Percentiles rank a stretch among this genome's conserved stretches.
Evolutionary conservation across 164 flowering plant genomes (phyloP).

Genomic region (Taxillus chinensis): DNA sequence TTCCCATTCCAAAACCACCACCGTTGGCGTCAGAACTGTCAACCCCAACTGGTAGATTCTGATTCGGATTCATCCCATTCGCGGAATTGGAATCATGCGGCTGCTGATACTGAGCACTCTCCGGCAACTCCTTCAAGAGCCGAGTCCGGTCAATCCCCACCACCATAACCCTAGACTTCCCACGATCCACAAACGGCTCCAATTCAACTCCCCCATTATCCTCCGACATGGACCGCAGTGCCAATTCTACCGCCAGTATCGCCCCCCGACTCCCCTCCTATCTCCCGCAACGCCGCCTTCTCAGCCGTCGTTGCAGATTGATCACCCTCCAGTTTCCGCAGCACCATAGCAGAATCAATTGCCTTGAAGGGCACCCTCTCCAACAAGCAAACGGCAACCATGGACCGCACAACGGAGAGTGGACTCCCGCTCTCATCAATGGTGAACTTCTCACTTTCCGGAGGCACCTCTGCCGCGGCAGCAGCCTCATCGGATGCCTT

Average conservation of each 20-base stretch:
- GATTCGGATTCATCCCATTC: constrained; percentile 15
- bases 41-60: neutral
- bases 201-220: constrained; percentile 67
- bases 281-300: constrained; percentile 68
- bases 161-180: constrained; percentile 78
- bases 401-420: constrained; percentile 55
- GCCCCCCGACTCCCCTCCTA: constrained; percentile 76
- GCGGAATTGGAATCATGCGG: constrained; percentile 16
- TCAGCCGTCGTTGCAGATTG: constrained; percentile 43
- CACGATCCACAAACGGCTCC: constrained; percentile 72
- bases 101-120: constrained; percentile 30
- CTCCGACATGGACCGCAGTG: constrained; percentile 74
- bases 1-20: constrained; percentile 31
- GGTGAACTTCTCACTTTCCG: constrained; percentile 8
- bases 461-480: neutral
- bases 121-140: constrained; percentile 76
- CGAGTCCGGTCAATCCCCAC: constrained; percentile 56
- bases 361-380: constrained; percentile 69
- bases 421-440: constrained; percentile 49
- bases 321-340: constrained; percentile 77
- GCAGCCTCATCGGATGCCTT: neutral
- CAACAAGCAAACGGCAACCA: constrained; percentile 76
- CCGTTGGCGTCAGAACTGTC: constrained; percentile 18
- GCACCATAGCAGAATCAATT: constrained; percentile 69
- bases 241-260: constrained; percentile 78